Base-by-base conservation (phyloP, 345 rosid species). In the Pugionium cornutum region DNA sequence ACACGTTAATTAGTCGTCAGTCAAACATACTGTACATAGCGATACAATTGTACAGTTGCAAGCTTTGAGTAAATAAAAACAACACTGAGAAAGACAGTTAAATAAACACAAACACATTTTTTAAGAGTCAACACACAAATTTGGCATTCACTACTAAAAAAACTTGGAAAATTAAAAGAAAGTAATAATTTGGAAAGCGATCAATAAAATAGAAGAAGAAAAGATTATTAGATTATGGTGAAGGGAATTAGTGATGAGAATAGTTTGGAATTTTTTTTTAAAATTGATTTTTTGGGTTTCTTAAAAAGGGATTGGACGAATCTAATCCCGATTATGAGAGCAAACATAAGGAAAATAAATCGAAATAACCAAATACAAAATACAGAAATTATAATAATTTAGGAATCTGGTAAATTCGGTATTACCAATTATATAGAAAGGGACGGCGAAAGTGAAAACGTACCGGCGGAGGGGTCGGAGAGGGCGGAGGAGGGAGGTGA, bases 381-480 rank as follows among this genome's bases (percentile, higher is more conserved):
- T 4, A 53, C 3, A 47, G 27, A 4, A 11, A 8, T 51, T 50
- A 0, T 27, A 2, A 0, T 33, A 25, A 11, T 31, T 51, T 5
- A 31, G 2, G 54, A 46, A 34, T 45, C 6, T 1, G 31, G 29
- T 53, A 1, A 53, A 61, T 34, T 36, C 4, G 7, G 9, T 6
- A 26, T 53, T 29, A 36, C 28, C 18, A 36, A 6, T 29, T 27
- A 26, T 9, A 47, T 57, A 48, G 39, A 8, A 35, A 2, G 6
- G 40, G 40, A 1, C 61, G 4, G 66, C 7, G 64, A 54, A 58
- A 48, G 54, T 39, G 58, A 47, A 18, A 28, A 45, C 33, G 58
- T 75, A 86, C 91, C 91, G 75, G 88, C 42, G 63, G 85, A 70
- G 65, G 84, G 63, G 49, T 75, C 81, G 82, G 76, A 65, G 71